Percentiles rank a stretch among this genome's conserved stretches.
Conservation (phyloP, 768 basidiomycete genomes). For the Mycena maculata region DNA sequence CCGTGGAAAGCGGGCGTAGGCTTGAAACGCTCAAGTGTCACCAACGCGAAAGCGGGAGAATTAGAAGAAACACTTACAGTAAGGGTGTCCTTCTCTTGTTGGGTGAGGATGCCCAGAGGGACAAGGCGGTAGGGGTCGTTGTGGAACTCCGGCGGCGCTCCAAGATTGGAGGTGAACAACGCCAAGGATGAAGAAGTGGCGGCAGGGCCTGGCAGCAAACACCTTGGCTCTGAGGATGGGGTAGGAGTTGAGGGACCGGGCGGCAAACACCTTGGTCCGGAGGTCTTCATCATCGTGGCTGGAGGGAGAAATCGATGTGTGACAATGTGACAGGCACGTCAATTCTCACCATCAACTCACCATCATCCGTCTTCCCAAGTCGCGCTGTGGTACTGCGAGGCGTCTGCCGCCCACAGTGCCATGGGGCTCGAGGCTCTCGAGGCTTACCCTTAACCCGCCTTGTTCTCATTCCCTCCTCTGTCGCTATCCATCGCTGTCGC, state of each 20-base stretch:
- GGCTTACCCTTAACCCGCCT: background rate
- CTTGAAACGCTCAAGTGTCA: background rate
- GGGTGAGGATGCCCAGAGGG: background rate
- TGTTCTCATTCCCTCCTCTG: background rate
- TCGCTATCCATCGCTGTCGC: background rate
- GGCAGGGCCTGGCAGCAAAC: background rate
- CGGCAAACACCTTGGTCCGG: conserved; percentile 1
- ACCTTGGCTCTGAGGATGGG: conserved; percentile 3
- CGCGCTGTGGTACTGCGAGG: background rate
- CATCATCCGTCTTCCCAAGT: background rate
- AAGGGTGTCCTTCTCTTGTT: background rate
- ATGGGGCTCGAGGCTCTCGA: background rate
- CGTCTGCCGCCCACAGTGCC: background rate
- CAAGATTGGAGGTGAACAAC: conserved; percentile 5
- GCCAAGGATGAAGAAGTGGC: background rate
- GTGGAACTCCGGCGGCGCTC: background rate
- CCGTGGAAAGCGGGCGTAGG: background rate
- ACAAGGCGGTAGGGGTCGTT: background rate
- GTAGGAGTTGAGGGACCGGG: background rate
- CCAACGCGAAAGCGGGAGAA: background rate
- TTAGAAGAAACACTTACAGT: background rate
- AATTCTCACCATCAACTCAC: background rate
- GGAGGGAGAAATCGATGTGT: background rate
- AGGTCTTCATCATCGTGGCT: background rate
- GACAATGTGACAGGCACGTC: background rate